These are phyloP conservation scores for Neocucurbitaria cava DNA, from an alignment of 2,329 filamentous ascomycete genomes.

Conservation along the genomic window DNA sequence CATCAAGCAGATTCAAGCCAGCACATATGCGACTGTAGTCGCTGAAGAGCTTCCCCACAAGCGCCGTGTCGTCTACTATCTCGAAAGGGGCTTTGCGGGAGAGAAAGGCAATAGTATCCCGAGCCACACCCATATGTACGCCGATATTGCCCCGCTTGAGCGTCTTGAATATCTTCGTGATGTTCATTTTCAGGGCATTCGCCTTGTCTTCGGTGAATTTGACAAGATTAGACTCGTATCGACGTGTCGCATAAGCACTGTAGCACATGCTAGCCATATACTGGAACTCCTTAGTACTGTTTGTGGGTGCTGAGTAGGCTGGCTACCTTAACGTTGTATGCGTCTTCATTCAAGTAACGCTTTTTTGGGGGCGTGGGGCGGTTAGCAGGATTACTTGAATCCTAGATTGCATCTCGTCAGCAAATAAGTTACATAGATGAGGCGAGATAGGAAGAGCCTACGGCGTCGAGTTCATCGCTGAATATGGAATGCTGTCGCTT, in stretches of 20 bases:
- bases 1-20: slow-evolving; percentile 1
- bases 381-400: background rate
- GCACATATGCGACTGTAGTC: slow-evolving; percentile 2
- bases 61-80: background rate
- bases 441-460: background rate
- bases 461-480: background rate
- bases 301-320: background rate
- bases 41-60: slow-evolving; percentile 1
- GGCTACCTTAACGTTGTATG: background rate
- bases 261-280: slow-evolving; percentile 12
- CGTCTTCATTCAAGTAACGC: background rate
- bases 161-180: slow-evolving; percentile 4
- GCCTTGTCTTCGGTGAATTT: background rate
- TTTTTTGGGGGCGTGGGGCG: background rate
- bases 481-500: background rate
- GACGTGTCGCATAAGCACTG: slow-evolving; percentile 1
- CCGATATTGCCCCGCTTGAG: slow-evolving; percentile 1
- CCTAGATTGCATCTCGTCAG: background rate
- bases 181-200: slow-evolving; percentile 4
- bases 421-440: background rate
- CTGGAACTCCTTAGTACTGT: background rate
- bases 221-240: background rate
- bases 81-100: background rate
- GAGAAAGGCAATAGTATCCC: slow-evolving; percentile 9
- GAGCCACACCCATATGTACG: slow-evolving; percentile 1